Percentiles rank a stretch among this genome's conserved stretches.
Conservation (phyloP, 1,284 basidiomycete species). For the Malassezia dermatis region DNA sequence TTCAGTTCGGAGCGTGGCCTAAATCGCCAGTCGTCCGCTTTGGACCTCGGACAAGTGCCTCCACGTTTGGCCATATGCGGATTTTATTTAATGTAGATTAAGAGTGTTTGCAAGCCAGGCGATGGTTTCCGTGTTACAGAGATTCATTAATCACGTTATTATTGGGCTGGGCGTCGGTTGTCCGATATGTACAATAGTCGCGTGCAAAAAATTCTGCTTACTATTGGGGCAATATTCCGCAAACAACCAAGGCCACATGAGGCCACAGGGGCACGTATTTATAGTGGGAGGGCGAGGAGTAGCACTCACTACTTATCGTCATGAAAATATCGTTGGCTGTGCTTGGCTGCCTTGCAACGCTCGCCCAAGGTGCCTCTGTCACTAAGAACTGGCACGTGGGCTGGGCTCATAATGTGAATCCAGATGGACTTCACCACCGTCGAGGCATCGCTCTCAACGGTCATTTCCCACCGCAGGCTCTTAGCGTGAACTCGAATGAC, state of each 20-base stretch:
- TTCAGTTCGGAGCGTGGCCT: neutral
- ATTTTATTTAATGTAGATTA: neutral
- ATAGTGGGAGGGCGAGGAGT: neutral
- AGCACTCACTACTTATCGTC: neutral
- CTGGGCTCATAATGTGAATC: neutral
- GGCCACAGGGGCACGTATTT: neutral
- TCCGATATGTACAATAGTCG: neutral
- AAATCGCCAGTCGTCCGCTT: slow-evolving; percentile 1
- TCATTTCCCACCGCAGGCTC: neutral
- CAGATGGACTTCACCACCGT: neutral
- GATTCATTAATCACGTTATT: neutral
- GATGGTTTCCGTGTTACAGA: neutral
- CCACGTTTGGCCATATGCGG: neutral
- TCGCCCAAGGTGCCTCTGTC: neutral
- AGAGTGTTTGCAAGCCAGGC: neutral
- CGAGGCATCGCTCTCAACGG: neutral
- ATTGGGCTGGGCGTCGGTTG: neutral
- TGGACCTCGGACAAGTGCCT: neutral
- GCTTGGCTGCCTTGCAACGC: neutral
- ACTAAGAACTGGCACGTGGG: neutral
- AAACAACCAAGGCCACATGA: neutral
- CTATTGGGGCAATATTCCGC: neutral
- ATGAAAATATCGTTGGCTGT: neutral
- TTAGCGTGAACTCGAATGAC: slow-evolving; percentile 20
- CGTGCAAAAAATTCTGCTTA: neutral